Conservation (phyloP, 495 filamentous ascomycete genomes). For the Copromyces sp. region DNA sequence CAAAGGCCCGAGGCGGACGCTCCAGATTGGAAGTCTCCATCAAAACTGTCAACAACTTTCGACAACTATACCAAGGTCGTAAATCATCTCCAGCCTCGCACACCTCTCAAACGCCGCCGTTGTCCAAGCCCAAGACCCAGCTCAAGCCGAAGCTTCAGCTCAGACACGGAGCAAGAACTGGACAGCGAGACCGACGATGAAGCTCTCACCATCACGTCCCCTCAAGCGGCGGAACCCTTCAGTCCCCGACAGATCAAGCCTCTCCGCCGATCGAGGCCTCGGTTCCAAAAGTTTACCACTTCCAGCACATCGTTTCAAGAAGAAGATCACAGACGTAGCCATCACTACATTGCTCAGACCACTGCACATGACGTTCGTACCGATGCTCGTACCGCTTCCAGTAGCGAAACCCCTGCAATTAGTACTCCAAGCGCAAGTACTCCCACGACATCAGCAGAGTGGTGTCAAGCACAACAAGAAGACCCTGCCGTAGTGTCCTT, state of each 20-base stretch:
- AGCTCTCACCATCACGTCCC: not conserved
- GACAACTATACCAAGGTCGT: not conserved
- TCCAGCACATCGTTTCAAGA: not conserved
- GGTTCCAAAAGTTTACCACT: not conserved
- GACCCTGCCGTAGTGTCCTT: not conserved
- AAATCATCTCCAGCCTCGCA: not conserved
- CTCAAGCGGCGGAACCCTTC: not conserved
- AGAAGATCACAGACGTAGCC: not conserved
- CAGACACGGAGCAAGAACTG: not conserved
- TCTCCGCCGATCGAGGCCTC: not conserved
- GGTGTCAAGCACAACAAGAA: not conserved
- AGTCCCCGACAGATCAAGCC: not conserved
- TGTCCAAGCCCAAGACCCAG: not conserved
- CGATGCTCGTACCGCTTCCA: not conserved
- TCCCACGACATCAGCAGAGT: not conserved
- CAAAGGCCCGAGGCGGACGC: not conserved
- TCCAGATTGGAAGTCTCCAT: not conserved
- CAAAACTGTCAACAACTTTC: not conserved
- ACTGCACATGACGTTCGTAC: not conserved
- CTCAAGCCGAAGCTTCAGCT: not conserved
- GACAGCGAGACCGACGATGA: not conserved
- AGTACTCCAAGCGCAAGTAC: not conserved
- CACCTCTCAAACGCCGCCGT: not conserved
- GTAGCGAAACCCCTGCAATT: too few relatives aligned
- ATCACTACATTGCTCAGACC: not conserved